Base-by-base conservation (phyloP, 2,329 filamentous ascomycete genomes). In the Fusarium sp. region DNA sequence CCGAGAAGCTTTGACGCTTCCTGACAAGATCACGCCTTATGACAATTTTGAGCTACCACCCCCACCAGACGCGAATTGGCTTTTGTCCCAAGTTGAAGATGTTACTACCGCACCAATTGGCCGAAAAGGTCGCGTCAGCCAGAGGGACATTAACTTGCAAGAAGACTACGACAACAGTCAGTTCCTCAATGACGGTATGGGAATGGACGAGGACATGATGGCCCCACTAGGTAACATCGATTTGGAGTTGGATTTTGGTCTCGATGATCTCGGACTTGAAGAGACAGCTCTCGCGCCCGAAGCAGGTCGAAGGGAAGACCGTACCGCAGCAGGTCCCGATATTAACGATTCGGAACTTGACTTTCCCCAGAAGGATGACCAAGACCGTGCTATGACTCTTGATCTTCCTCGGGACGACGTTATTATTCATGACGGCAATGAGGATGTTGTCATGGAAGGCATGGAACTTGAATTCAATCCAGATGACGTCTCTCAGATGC, bases 11-110 rank as follows among this genome's bases (percentile, higher is more conserved):
- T 87, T 98, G 68, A 92, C 95, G 75, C 86, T 99, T 56, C 94
- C 94, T 8, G 96, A 99, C 82, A 91, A 91, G 55, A 92, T 99
- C 71, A 98, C 96, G 12, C 94, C 97, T 67, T 92, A 96, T 64
- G 96, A 99, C 77, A 90, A 90, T 74, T 83, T 91, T 45, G 88
- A 90, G 68, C 81, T 90, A 62, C 86, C 97, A 26, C 92, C 97
- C 33, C 92, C 96, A 68, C 94, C 94, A 10, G 95, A 97, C 80
- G 91, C 94, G 7, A 92, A 92, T 36, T 90, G 97, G 78, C 86
- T 97, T 10, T 83, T 97, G 55, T 90, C 92, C 12, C 91, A 93
- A 75, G 86, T 92, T 62, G 88, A 92, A 44, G 89, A 89, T 67
- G 84, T 85, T 38, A 83, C 85, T 8, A 80, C 85, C 20, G 78